Percentiles rank a stretch among this genome's conserved stretches.
These are phyloP conservation scores for Clohesyomyces aquaticus DNA, from an alignment of 495 filamentous ascomycete species.

Conservation along the genomic window DNA sequence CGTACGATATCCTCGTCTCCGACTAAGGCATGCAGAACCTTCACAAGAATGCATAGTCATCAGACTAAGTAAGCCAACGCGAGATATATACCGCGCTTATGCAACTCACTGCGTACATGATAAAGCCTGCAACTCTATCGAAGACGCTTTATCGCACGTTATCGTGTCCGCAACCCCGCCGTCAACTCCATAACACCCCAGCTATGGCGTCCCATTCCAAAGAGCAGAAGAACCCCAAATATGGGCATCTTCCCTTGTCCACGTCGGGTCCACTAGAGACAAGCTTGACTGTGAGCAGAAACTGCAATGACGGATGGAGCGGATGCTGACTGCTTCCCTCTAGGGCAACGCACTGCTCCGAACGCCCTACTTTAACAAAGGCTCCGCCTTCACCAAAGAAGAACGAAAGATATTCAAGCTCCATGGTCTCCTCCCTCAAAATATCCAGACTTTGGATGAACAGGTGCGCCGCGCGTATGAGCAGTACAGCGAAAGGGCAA, in stretches of 20 bases:
- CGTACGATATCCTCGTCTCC: not conserved
- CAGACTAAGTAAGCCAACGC: too few relatives aligned
- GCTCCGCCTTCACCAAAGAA: slow-evolving; percentile 70
- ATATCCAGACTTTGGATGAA: slow-evolving; percentile 77
- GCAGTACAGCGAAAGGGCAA: slow-evolving; percentile 65
- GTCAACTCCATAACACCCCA: not conserved
- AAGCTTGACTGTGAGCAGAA: slow-evolving; percentile 51
- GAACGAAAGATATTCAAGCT: slow-evolving; percentile 73
- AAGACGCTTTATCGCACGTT: too few relatives aligned
- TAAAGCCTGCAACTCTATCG: too few relatives aligned
- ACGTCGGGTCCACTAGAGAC: slow-evolving; percentile 67
- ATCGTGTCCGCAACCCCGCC: not conserved
- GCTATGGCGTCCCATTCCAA: not conserved
- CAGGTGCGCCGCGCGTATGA: slow-evolving; percentile 78
- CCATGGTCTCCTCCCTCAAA: slow-evolving; percentile 70
- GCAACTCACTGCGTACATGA: too few relatives aligned
- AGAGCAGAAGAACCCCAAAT: slow-evolving; percentile 47
- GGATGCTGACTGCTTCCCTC: not conserved
- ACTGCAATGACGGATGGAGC: too few relatives aligned
- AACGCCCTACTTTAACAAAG: slow-evolving; percentile 80
- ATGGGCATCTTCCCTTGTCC: slow-evolving; percentile 63
- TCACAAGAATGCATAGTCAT: not conserved
- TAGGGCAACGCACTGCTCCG: slow-evolving; percentile 67
- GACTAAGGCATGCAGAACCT: not conserved
- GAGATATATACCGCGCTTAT: too few relatives aligned